Base-by-base conservation (phyloP, 108 stramenopile species). In the Schizochytrium sp. region DNA sequence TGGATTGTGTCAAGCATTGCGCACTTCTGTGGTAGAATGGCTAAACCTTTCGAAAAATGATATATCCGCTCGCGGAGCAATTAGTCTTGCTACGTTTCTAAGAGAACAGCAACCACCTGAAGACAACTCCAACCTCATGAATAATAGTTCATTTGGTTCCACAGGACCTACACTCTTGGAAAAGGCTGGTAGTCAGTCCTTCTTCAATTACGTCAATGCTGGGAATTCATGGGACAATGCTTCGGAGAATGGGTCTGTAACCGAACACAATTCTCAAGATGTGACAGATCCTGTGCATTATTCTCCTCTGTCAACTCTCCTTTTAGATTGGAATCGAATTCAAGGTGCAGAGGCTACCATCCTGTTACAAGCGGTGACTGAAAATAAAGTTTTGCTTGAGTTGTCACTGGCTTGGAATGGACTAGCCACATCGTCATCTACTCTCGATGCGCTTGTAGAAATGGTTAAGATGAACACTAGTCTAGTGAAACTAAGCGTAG, bases 271-370 rank as follows among this genome's bases (percentile, higher is more conserved):
- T 0, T 15, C 7, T 7, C 19, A 3, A 3, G 15, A 13, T 38
- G 12, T 28, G 64, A 58, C 57, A 17, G 15, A 60, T 0, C 59
- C 17, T n/a, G 1, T n/a, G 64, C 64, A 69, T 3, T 7, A 69
- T 44, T 69, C 42, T 3, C 64, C 64, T 38, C 28, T 69, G 13
- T 55, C 50, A 17, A 83, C 76, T 28, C 53, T 83, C 8, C 19
- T 83, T 0, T 10, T 83, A 12, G 76, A 83, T 53, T 83, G 76
- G 76, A 83, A 83, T 2, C 76, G 53, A 55, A 42, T 83, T 53
- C 47, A 55, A 28, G 76, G 76, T 8, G 5, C 47, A n/a, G 76
- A 83, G 53, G 76, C 76, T 7, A 28, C 45, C 10, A 8, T 5
- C 50, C 76, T 83, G n/a, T 10, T 83, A n/a, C 76, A 10, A 5